These are phyloP conservation scores for Carnegiea gigantea DNA, from an alignment of 179 eudicot species.

Conservation along the genomic window DNA sequence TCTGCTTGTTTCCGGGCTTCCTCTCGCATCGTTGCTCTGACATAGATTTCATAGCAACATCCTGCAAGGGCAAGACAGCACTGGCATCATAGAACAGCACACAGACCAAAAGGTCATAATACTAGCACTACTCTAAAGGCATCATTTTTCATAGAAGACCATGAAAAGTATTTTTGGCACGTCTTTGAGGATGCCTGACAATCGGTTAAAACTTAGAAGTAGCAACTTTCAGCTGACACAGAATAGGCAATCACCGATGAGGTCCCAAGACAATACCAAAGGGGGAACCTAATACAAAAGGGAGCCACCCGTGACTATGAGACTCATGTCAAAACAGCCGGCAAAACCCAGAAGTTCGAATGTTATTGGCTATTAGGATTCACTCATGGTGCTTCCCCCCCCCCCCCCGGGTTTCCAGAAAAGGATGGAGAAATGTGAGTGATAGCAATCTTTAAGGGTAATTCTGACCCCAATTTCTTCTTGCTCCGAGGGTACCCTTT, in stretches of 20 bases:
- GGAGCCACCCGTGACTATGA: not conserved
- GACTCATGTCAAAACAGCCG: not conserved
- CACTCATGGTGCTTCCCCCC: not conserved
- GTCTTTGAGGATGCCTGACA: too few relatives aligned
- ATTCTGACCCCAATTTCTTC: not conserved
- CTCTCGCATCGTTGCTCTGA: slow-evolving; percentile 49
- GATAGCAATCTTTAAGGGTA: not conserved
- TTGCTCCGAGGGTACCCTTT: not conserved
- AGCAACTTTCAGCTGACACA: too few relatives aligned
- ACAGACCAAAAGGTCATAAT: not conserved
- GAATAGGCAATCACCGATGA: too few relatives aligned
- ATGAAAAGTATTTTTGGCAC: not conserved
- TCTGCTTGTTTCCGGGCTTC: slow-evolving; percentile 49
- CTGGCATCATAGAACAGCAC: not conserved
- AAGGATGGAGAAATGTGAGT: not conserved
- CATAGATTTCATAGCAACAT: slow-evolving; percentile 76
- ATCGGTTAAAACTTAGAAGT: too few relatives aligned
- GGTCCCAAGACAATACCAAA: not conserved
- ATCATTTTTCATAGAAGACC: not conserved
- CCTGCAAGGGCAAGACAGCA: slow-evolving; percentile 41
- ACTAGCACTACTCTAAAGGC: not conserved
- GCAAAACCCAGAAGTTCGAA: not conserved
- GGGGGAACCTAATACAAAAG: not conserved
- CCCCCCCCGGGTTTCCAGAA: too few relatives aligned
- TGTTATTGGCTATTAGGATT: not conserved